A percentile compares a stretch with the other conserved stretches of the same genome.
phyloP scores from a whole-genome alignment of 148 eudicot genomes.

The Arctostaphylos glauca region DNA sequence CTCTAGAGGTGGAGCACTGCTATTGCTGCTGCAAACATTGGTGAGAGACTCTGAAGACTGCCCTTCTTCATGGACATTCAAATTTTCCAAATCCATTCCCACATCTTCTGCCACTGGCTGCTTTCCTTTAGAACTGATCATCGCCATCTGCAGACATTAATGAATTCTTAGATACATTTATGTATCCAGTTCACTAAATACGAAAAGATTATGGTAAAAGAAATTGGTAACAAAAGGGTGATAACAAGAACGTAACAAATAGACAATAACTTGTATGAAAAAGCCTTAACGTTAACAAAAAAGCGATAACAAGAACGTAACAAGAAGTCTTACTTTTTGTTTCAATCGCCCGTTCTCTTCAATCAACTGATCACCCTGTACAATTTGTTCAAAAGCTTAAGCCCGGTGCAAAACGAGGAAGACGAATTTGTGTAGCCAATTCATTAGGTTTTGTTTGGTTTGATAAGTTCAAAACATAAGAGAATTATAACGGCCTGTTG shows the following conservation, averaged over 20 bases:
- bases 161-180: too few relatives aligned
- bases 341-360: constrained; percentile 53
- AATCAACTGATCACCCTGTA: constrained; percentile 45
- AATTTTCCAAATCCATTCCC: constrained; percentile 2
- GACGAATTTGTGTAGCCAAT: not conserved
- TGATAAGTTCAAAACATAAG: not conserved
- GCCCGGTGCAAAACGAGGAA: not conserved
- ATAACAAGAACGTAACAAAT: too few relatives aligned
- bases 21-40: constrained; percentile 26
- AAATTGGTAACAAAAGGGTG: not conserved
- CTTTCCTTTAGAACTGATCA: constrained; percentile 28
- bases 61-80: constrained; percentile 32
- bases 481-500: too few relatives aligned
- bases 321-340: constrained; percentile 31
- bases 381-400: not conserved
- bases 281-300: too few relatives aligned
- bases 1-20: constrained; percentile 43
- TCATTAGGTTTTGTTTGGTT: not conserved
- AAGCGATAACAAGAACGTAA: not conserved
- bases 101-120: not conserved
- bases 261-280: too few relatives aligned
- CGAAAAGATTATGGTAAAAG: not conserved
- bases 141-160: constrained; percentile 29
- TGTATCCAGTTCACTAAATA: not conserved
- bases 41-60: constrained; percentile 48